Evolutionary conservation across 345 rosid species (phyloP).

Genomic region (Linum lewisii): DNA sequence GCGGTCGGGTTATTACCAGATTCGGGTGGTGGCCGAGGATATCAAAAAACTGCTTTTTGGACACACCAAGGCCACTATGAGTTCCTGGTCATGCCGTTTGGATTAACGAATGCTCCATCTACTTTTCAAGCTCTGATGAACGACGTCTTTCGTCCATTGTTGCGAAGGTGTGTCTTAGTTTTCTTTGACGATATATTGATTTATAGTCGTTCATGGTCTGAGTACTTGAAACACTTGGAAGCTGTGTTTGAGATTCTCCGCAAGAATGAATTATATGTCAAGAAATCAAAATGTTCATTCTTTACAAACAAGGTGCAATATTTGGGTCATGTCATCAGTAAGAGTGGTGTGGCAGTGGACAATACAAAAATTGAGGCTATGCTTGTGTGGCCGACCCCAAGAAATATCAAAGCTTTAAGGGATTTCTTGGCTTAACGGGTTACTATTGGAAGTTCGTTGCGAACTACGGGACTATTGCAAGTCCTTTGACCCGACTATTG

Average conservation of each 20-base stretch:
- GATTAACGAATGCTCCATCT: too few species aligned
- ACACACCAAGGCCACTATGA: too few species aligned
- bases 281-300: not conserved
- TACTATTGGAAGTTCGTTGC: not conserved
- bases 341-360: not conserved
- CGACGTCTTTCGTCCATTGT: not conserved
- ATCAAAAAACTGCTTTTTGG: too few species aligned
- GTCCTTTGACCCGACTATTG: not conserved
- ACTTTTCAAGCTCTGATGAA: not conserved
- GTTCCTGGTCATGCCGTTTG: not conserved
- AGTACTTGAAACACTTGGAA: not conserved
- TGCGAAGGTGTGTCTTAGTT: not conserved
- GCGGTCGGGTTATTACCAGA: too few species aligned
- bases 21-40: too few species aligned
- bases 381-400: not conserved
- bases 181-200: too few species aligned
- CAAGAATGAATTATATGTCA: not conserved
- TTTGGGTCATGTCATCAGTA: not conserved
- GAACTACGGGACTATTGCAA: not conserved
- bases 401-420: not conserved
- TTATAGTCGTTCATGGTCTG: not conserved
- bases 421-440: slow-evolving; percentile 1
- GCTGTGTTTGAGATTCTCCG: not conserved
- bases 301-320: too few species aligned
- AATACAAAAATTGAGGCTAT: not conserved